Conservation (phyloP, 2,329 filamentous ascomycete genomes). For the Alternaria tenuissima region DNA sequence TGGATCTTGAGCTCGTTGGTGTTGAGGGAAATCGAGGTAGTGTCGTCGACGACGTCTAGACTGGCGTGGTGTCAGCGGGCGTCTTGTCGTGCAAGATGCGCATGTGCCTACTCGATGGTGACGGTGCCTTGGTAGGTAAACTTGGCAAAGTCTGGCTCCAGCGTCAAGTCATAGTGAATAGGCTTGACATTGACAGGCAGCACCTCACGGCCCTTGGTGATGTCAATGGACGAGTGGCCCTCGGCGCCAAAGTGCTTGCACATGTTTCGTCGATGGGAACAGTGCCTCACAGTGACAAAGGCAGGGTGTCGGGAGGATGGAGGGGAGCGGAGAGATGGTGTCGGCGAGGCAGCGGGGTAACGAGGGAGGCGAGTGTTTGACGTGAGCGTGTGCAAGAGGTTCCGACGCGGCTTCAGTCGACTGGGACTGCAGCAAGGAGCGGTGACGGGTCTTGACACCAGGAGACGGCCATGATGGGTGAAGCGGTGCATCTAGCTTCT, state of each 20-base stretch:
- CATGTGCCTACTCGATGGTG: constrained; percentile 71
- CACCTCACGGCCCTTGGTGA: constrained; percentile 77
- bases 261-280: constrained; percentile 80
- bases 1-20: constrained; percentile 86
- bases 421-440: constrained; percentile 28
- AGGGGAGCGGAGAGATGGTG: constrained; percentile 24
- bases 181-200: constrained; percentile 92
- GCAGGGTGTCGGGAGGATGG: constrained; percentile 29
- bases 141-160: constrained; percentile 89
- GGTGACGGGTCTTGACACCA: constrained; percentile 26
- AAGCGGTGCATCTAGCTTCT: constrained; percentile 44
- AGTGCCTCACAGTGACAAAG: constrained; percentile 60
- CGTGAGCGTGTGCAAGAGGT: constrained; percentile 33
- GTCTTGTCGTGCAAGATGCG: neutral
- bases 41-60: constrained; percentile 84
- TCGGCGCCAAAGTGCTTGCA: constrained; percentile 69
- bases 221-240: constrained; percentile 64
- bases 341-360: constrained; percentile 39
- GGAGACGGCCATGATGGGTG: constrained; percentile 40
- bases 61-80: constrained; percentile 49
- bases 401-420: constrained; percentile 31
- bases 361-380: constrained; percentile 35
- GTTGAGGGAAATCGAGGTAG: constrained; percentile 86
- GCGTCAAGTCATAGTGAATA: constrained; percentile 87
- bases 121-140: constrained; percentile 88